Percentiles rank a stretch among this genome's conserved stretches.
Conservation (phyloP, 2,329 filamentous ascomycete species). For the Colletotrichum sp. region DNA sequence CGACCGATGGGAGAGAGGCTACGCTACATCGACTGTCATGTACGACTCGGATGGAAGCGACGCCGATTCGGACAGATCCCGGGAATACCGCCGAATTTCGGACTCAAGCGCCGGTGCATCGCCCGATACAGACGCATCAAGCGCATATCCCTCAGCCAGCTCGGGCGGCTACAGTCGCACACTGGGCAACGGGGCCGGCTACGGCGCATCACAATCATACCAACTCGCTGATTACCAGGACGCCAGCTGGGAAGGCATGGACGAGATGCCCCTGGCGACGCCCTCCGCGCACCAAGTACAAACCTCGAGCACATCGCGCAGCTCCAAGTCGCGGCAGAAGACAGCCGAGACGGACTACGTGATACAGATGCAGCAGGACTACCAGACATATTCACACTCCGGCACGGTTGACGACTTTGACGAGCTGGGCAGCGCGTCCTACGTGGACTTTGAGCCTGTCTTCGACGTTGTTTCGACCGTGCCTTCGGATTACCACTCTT, state of each 20-base stretch:
- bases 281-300: not conserved
- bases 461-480: slow-evolving; percentile 17
- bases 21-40: not conserved
- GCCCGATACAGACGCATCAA: slow-evolving; percentile 11
- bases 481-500: slow-evolving; percentile 16
- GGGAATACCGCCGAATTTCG: slow-evolving; percentile 10
- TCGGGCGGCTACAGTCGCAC: slow-evolving; percentile 9
- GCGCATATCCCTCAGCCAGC: not conserved
- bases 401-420: slow-evolving; percentile 12
- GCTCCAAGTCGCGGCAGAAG: not conserved
- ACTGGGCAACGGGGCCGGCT: not conserved
- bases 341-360: not conserved
- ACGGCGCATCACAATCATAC: not conserved
- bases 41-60: slow-evolving; percentile 19
- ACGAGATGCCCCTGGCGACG: not conserved
- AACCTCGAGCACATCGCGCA: not conserved
- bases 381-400: not conserved
- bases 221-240: slow-evolving; percentile 11
- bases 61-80: slow-evolving; percentile 10
- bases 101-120: slow-evolving; percentile 10
- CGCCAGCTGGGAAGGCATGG: slow-evolving; percentile 6
- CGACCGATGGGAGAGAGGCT: slow-evolving; percentile 15
- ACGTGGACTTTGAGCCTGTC: slow-evolving; percentile 15
- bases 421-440: not conserved
- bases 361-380: slow-evolving; percentile 2